These are phyloP conservation scores for Clavispora phyllophila DNA, from an alignment of 805 yeast species.

Conservation along the genomic window DNA sequence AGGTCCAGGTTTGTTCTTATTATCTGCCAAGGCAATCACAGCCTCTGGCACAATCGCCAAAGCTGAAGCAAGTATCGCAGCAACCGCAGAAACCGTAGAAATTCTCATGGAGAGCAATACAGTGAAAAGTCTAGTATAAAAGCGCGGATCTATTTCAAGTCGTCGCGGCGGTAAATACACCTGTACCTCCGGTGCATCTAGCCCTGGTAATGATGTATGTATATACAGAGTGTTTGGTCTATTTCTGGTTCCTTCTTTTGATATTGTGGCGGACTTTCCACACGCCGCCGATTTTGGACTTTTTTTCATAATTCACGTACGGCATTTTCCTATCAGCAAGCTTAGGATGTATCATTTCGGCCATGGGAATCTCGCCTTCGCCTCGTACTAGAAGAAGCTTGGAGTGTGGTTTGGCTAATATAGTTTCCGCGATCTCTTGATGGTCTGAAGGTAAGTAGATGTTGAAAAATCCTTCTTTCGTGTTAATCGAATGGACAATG, in stretches of 20 bases:
- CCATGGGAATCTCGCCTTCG: conserved; percentile 58
- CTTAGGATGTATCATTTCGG: conserved; percentile 39
- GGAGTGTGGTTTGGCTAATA: conserved; percentile 11
- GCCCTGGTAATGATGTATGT: too few relatives aligned
- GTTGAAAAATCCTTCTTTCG: conserved; percentile 35
- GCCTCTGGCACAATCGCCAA: conserved; percentile 12
- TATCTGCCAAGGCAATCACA: conserved; percentile 6
- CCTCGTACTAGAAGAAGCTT: conserved; percentile 52
- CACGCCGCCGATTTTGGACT: conserved; percentile 45
- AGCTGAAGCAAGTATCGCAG: not conserved
- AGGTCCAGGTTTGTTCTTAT: conserved; percentile 5
- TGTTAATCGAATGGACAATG: conserved; percentile 63
- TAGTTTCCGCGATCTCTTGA: conserved; percentile 7
- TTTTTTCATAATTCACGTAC: conserved; percentile 23
- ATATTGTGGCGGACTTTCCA: conserved; percentile 46
- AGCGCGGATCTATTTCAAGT: not conserved
- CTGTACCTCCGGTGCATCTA: not conserved
- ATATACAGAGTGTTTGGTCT: too few relatives aligned
- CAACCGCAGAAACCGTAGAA: not conserved
- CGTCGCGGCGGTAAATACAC: not conserved
- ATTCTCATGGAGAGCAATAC: not conserved
- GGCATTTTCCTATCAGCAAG: conserved; percentile 12
- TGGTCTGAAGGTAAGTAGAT: conserved; percentile 48
- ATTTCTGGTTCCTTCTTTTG: conserved; percentile 10
- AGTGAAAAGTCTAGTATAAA: not conserved